Base-by-base conservation (phyloP, 768 basidiomycete species). In the Pleurotus tuoliensis region DNA sequence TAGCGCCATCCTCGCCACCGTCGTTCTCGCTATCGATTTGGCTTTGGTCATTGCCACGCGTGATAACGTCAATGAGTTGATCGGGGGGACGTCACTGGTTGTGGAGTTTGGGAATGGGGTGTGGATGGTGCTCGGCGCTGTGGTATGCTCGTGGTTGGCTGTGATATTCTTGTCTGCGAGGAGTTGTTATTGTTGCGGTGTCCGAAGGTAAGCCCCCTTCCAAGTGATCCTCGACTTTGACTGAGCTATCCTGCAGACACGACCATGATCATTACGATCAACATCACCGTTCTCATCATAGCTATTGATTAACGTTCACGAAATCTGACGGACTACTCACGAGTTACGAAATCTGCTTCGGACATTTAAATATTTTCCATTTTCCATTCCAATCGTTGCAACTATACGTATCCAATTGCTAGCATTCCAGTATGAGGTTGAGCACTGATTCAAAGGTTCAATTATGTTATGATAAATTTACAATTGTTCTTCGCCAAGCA, bases 151-250 rank as follows among this genome's bases (percentile, higher is more conserved):
- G 1, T 90, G 88, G 86, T 44, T 79, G 2, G 81, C 81, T 0
- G 78, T 89, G 37, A 64, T 88, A 27, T 63, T 82, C n/a, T 72
- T 90, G 47, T 82, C 83, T 39, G 81, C 82, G 15, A 75, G 84
- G 27, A 82, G 79, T 13, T 90, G 87, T 63, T 79, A 82, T 56
- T 89, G 87, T 58, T 85, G 84, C 67, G 87, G 87, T 5, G 79
- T 86, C n/a, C 67, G 77, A 58, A 73, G 64, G 78, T 76, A 57
- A 57, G 69, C 65, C 50, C 15, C 30, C 20, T 7, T 38, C 37
- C 11, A n/a, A n/a, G n/a, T 50, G n/a, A 37, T 2, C 4, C 15
- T 15, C 22, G 51, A 22, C 20, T 39, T 5, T 52, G 8, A 18
- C 18, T 20, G 46, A 47, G 5, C 18, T 24, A 39, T 39, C 51